Evolutionary conservation across 2,329 filamentous ascomycete species (phyloP).

Genomic region (Trichoderma aggressivum): DNA sequence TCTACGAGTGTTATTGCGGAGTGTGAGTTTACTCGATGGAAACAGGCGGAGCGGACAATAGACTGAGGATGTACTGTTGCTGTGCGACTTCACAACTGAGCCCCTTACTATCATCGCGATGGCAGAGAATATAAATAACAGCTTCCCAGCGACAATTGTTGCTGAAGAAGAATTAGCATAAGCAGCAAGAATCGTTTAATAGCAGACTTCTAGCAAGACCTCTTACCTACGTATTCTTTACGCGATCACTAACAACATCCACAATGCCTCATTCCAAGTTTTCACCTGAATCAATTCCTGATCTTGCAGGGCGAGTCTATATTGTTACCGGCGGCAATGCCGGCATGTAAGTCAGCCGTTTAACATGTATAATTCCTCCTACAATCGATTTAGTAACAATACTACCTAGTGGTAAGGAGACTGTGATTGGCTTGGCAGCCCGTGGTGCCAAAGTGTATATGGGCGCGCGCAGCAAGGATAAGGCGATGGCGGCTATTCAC

Average conservation of each 20-base stretch:
- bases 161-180: background rate
- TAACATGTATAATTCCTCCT: too few relatives aligned
- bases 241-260: background rate
- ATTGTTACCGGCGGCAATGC: conserved; percentile 45
- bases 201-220: background rate
- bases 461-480: conserved; percentile 35
- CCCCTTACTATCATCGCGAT: background rate
- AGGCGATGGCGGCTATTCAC: conserved; percentile 32
- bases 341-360: conserved; percentile 38
- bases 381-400: background rate
- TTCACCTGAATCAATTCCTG: conserved; percentile 40
- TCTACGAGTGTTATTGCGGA: background rate
- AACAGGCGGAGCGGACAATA: conserved; percentile 1
- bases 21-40: background rate
- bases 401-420: conserved; percentile 34
- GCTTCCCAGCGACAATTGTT: too few relatives aligned
- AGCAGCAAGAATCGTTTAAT: background rate
- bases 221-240: too few relatives aligned
- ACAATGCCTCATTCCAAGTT: conserved; percentile 28
- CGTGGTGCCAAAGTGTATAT: conserved; percentile 42
- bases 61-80: background rate
- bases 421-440: conserved; percentile 35
- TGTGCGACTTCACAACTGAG: background rate
- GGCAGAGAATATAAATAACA: background rate
- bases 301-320: conserved; percentile 41